Conservation (phyloP, 2,329 filamentous ascomycete species). For the Colletotrichum sp. region DNA sequence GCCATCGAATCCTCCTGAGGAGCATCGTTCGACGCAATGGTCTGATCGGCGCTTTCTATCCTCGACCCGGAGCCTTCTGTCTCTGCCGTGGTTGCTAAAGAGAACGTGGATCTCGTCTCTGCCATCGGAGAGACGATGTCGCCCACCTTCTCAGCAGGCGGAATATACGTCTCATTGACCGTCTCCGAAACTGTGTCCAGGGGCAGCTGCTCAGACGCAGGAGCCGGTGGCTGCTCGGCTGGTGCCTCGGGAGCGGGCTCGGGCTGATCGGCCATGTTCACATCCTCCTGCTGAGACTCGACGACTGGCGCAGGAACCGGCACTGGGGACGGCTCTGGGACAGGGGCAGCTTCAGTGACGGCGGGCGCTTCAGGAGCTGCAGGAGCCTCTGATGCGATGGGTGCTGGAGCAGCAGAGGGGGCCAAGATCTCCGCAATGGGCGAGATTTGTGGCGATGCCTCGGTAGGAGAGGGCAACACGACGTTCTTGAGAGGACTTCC, state of each 20-base stretch:
- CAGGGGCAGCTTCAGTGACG: neutral
- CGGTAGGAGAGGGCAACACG: conserved; percentile 49
- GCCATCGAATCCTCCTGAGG: neutral
- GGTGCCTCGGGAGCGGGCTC: neutral
- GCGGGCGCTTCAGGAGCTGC: neutral
- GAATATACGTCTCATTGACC: conserved; percentile 3
- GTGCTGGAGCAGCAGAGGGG: neutral
- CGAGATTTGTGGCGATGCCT: conserved; percentile 30
- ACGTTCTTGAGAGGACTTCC: conserved; percentile 61
- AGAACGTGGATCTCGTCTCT: conserved; percentile 15
- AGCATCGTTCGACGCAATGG: conserved; percentile 1
- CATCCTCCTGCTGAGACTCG: neutral
- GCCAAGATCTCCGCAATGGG: conserved; percentile 9
- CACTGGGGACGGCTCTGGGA: neutral
- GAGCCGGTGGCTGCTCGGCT: neutral
- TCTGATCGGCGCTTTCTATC: conserved; percentile 7
- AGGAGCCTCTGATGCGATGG: neutral
- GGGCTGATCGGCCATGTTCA: neutral
- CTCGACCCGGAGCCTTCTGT: conserved; percentile 11
- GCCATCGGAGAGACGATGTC: conserved; percentile 17
- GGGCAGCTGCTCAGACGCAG: neutral
- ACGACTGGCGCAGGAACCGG: neutral
- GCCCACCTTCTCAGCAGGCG: conserved; percentile 15
- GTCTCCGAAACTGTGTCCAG: neutral
- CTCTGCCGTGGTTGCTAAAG: conserved; percentile 14